Base-by-base conservation (phyloP, 116 monocot species). In the Iris pallida region DNA sequence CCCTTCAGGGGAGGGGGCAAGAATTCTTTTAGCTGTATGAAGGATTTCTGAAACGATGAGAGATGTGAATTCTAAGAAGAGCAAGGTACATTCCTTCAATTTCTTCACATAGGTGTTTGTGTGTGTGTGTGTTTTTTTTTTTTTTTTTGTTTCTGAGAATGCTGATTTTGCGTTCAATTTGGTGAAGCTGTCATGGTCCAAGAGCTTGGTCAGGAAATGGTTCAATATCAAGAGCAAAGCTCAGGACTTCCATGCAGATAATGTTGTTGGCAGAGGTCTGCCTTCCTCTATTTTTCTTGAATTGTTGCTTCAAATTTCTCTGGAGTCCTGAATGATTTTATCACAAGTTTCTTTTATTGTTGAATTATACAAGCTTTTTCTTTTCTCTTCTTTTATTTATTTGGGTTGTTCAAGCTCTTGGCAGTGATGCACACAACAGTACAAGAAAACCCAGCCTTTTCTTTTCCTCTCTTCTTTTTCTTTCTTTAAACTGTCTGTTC, bases 41-140 rank as follows among this genome's bases (percentile, higher is more conserved):
- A 74, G 76, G 60, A 73, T 67, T 45, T 68, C 57, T 82, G 84
- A 65, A 82, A 91, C 87, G 78, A 96, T 96, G 96, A 96, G 87
- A 87, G 91, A 91, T 78, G 83, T 78, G 49, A 80, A 76, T 78
- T 59, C 72, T 12, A 83, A 75, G 80, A 87, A 83, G 66, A 87
- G 75, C 81, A 84, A 78, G 84, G 81, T 88, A 65, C 4, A 16
- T 54, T 10, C 20, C 20, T 44, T 56, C 14, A 65, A 40, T 63
- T 57, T 73, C 1, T 44, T 4, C 30, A 3, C 0, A 9, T 47
- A 46, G 56, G 49, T 63, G 54, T 61, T 14, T 55, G 41, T 17
- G 5, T 46, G 10, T 57, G 11, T n/a, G 46, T 7, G 53, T 61
- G 14, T 41, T 13, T 68, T 1, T 30, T 66, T 19, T 43, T 64